Base-by-base conservation (phyloP, 768 basidiomycete species). In the Pleurotus sapidus region DNA sequence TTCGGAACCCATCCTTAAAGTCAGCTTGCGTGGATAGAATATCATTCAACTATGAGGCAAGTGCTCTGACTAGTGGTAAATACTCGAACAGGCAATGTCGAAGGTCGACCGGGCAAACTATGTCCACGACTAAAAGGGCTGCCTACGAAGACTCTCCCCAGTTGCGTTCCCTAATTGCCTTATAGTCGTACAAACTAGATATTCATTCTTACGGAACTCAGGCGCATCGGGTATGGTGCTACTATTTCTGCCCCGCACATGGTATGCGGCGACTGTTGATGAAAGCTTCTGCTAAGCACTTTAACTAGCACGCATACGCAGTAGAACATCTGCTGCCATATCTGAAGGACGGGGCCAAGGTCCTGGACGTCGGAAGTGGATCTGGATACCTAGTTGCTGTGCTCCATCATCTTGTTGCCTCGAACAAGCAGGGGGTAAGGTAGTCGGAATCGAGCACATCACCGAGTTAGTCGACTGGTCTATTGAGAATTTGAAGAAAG, bases 241-340 rank as follows among this genome's bases (percentile, higher is more conserved):
- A 99, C 96, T 0, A 98, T 99, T 60, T 93, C 90, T 39, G 96
- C 96, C 0, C 96, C 96, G 1, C 96, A 99, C 68, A 98, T 98
- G 95, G 90, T 88, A n/a, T 53, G 67, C 65, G 42, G 27, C 38
- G 40, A 43, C 30, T 9, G 9, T 9, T 9, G 0, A 34, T 46
- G 17, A 3, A 3, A 49, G 8, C 17, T 40, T 34, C 30, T 38
- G 17, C 27, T 30, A 27, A 34, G 43, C 56, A 17, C 54, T 7
- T 20, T 9, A 24, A n/a, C 17, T 59, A 90, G 89, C 95, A 97
- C 60, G 94, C 93, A 0, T 86, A 95, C 59, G 95, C 96, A 0
- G 68, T 82, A 3, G 89, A 95, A 65, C 81, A 89, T 57, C 81
- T 97, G 9, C 77, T 91, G 2, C 82, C 87, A 0, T 86, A 84